Base-by-base conservation (phyloP, 2,329 filamentous ascomycete genomes). In the Camptophora hylomeconis region DNA sequence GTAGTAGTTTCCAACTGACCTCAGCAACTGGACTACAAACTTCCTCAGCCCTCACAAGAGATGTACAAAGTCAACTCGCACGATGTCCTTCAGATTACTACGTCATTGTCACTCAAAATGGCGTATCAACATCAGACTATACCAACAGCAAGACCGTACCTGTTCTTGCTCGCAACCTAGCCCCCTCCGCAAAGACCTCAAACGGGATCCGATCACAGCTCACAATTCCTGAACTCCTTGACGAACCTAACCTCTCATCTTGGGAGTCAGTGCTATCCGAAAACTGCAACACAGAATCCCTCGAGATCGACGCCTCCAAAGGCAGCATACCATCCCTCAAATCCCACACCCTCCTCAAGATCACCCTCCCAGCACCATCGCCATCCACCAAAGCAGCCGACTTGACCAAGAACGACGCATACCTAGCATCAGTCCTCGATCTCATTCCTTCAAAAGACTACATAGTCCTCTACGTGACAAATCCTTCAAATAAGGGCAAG, bases 401-500 rank as follows among this genome's bases (percentile, higher is more conserved):
- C 12, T 28, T 44, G 5, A 19, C 30, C 7, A 18, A 24, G 7
- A 42, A 40, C 20, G 60, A 63, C 50, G 57, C 57, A 7, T 56
- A 64, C 38, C 52, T 68, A 17, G 51, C 56, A 17, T 56, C 58
- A 27, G 44, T 67, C 29, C 45, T 68, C 28, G 53, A 60, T 26
- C 52, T 57, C 16, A 48, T 66, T n/a, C 56, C 59, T n/a, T 49
- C 51, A 16, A 39, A 57, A 8, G 63, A 65, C 37, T 87, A 80
- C 55, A 89, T 81, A 1, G 65, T 93, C 32, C 59, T 93, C 38
- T 82, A 84, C 52, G 67, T 73, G 25, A 80, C 78, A 5, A 75
- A 72, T 0, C 71, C 75, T 2, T 53, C 55, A 19, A 47, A 54
- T 20, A 47, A 47, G 20, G 31, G 37, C 17, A 31, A 27, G 16